phyloP scores from a whole-genome alignment of 352 stramenopile genomes.

The Phytophthora crassamura region DNA sequence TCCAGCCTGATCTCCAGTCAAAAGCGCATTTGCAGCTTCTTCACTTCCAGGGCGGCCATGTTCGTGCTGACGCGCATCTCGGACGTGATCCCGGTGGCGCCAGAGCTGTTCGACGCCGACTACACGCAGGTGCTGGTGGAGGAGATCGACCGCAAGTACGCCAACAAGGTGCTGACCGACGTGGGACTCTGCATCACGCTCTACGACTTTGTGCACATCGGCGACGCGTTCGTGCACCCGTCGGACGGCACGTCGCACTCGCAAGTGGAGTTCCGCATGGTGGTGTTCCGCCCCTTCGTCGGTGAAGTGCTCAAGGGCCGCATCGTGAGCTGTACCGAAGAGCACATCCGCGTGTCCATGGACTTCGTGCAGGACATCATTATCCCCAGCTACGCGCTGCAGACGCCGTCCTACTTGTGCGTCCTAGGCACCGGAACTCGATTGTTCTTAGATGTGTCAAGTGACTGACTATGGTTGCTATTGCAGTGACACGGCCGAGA shows the following conservation, averaged over 20 bases:
- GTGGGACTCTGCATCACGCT: slow-evolving; percentile 89
- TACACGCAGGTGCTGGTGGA: slow-evolving; percentile 88
- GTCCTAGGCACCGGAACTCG: neutral
- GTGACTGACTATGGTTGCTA: neutral
- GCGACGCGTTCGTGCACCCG: slow-evolving; percentile 86
- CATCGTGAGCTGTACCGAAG: slow-evolving; percentile 90
- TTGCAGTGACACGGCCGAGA: slow-evolving; percentile 73
- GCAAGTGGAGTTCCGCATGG: slow-evolving; percentile 90
- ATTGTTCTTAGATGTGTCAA: neutral
- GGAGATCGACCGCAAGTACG: slow-evolving; percentile 92
- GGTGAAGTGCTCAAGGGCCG: slow-evolving; percentile 90
- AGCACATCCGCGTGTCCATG: slow-evolving; percentile 91
- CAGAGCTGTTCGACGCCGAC: slow-evolving; percentile 82
- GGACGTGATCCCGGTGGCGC: slow-evolving; percentile 85
- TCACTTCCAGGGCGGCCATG: slow-evolving; percentile 41
- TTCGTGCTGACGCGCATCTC: slow-evolving; percentile 88
- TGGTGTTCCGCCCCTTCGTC: slow-evolving; percentile 90
- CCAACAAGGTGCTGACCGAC: slow-evolving; percentile 90
- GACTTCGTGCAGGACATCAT: slow-evolving; percentile 92
- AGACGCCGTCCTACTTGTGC: slow-evolving; percentile 90
- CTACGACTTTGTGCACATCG: slow-evolving; percentile 91
- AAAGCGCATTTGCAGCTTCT: too few species aligned
- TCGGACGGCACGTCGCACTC: slow-evolving; percentile 89
- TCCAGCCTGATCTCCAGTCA: slow-evolving; percentile 22
- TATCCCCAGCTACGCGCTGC: slow-evolving; percentile 88